phyloP scores from a whole-genome alignment of 768 basidiomycete species.

The Phanerodontia chrysosporium region DNA sequence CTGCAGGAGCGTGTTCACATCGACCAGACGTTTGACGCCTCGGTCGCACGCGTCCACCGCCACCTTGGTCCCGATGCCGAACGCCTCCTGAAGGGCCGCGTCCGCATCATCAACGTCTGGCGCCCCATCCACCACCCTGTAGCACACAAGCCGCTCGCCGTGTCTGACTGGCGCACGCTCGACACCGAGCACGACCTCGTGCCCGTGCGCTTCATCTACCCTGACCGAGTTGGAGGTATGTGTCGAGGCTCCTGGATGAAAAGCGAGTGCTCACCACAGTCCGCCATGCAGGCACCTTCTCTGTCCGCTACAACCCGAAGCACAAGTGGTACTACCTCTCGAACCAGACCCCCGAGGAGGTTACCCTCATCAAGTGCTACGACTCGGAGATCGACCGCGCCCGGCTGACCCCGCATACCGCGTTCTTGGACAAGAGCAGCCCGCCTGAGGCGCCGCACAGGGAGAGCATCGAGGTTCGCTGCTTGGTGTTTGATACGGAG shows the following conservation, averaged over 20 bases:
- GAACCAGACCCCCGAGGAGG: constrained; percentile 38
- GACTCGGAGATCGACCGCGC: constrained; percentile 39
- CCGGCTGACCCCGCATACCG: constrained; percentile 39
- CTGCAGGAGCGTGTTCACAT: constrained; percentile 38
- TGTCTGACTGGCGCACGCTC: constrained; percentile 37
- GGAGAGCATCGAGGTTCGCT: constrained; percentile 41
- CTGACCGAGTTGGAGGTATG: constrained; percentile 29
- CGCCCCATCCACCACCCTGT: constrained; percentile 38
- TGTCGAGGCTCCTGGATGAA: neutral
- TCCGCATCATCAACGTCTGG: constrained; percentile 46
- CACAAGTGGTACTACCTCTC: constrained; percentile 39
- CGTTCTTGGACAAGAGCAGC: constrained; percentile 34
- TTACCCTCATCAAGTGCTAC: constrained; percentile 41
- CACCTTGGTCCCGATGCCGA: constrained; percentile 40
- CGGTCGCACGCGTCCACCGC: constrained; percentile 32
- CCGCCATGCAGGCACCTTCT: constrained; percentile 27
- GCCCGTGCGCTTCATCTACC: constrained; percentile 32
- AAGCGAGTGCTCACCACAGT: neutral
- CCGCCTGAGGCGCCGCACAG: constrained; percentile 33
- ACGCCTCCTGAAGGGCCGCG: constrained; percentile 35
- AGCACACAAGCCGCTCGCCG: constrained; percentile 37
- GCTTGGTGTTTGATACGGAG: constrained; percentile 39
- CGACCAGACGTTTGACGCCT: constrained; percentile 39
- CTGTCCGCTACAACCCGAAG: constrained; percentile 31
- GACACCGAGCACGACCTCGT: constrained; percentile 34